A percentile compares a stretch with the other conserved stretches of the same genome.
phyloP scores from a whole-genome alignment of 1,284 basidiomycete species.

The Cutaneotrichosporon sp. region DNA sequence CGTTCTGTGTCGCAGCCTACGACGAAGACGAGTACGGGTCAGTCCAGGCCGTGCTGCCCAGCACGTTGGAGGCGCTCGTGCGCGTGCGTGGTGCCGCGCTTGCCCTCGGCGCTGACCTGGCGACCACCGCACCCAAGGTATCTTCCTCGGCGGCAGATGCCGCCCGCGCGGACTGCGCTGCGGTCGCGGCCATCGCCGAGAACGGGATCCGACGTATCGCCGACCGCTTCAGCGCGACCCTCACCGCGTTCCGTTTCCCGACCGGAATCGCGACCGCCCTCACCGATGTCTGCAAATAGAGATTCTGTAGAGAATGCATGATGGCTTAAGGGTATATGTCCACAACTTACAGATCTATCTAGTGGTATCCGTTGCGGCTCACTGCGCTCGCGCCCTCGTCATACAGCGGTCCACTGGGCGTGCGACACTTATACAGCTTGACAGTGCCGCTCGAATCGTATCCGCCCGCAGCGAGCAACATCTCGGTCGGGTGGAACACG shows the following conservation, averaged over 20 bases:
- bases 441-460: constrained; percentile 51
- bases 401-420: constrained; percentile 24
- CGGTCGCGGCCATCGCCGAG: constrained; percentile 28
- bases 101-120: constrained; percentile 30
- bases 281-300: constrained; percentile 35
- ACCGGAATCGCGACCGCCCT: constrained; percentile 34
- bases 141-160: constrained; percentile 16
- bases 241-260: constrained; percentile 45
- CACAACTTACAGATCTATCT: not conserved
- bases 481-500: constrained; percentile 53
- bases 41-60: constrained; percentile 45
- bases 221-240: constrained; percentile 38
- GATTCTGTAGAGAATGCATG: not conserved
- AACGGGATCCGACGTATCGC: constrained; percentile 33
- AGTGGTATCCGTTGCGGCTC: constrained; percentile 18
- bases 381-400: constrained; percentile 6
- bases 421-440: constrained; percentile 43
- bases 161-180: constrained; percentile 11
- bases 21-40: constrained; percentile 48
- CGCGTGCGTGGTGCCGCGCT: constrained; percentile 33
- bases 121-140: constrained; percentile 21
- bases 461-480: constrained; percentile 51
- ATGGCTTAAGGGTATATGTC: not conserved
- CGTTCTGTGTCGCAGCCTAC: constrained; percentile 38
- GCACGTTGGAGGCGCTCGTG: constrained; percentile 46